Conservation (phyloP, 2,329 filamentous ascomycete species). For the Aspergillus sp. region DNA sequence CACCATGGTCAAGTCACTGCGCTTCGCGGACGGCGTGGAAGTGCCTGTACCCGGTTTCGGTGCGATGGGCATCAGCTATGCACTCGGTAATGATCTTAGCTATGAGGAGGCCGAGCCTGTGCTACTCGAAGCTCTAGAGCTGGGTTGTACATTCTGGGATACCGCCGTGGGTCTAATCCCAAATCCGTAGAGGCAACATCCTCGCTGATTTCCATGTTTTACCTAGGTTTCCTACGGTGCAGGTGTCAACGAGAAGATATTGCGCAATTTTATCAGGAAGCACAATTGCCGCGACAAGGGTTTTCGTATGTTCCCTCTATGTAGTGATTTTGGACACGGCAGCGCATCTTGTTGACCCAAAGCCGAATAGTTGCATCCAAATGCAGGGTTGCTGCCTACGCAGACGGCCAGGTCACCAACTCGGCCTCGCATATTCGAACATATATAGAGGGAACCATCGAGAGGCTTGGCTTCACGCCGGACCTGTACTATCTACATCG, state of each 20-base stretch:
- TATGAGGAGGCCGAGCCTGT: slow-evolving; percentile 46
- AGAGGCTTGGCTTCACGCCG: slow-evolving; percentile 45
- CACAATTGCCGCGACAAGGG: slow-evolving; percentile 48
- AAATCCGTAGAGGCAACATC: no score
- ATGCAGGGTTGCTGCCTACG: slow-evolving; percentile 41
- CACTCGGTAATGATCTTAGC: slow-evolving; percentile 38
- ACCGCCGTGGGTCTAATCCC: no score
- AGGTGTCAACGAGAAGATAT: slow-evolving; percentile 47
- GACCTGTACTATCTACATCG: slow-evolving; percentile 44
- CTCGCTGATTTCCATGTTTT: no score
- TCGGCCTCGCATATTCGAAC: slow-evolving; percentile 42
- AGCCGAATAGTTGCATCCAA: slow-evolving; percentile 47
- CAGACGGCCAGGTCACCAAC: slow-evolving; percentile 38
- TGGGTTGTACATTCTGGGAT: slow-evolving; percentile 45
- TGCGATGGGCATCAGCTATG: slow-evolving; percentile 47
- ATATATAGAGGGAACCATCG: slow-evolving; percentile 48
- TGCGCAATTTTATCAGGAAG: slow-evolving; percentile 49
- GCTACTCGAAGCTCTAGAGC: slow-evolving; percentile 45
- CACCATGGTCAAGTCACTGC: no score
- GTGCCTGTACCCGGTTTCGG: slow-evolving; percentile 45
- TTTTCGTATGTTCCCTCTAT: slow-evolving; percentile 33
- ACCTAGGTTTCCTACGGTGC: slow-evolving; percentile 44
- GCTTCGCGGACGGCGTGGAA: no score
- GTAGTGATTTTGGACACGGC: no score
- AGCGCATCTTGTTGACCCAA: no score